phyloP scores from a whole-genome alignment of 1,139 yeast genomes.

The Saccharomyces hybrid region DNA sequence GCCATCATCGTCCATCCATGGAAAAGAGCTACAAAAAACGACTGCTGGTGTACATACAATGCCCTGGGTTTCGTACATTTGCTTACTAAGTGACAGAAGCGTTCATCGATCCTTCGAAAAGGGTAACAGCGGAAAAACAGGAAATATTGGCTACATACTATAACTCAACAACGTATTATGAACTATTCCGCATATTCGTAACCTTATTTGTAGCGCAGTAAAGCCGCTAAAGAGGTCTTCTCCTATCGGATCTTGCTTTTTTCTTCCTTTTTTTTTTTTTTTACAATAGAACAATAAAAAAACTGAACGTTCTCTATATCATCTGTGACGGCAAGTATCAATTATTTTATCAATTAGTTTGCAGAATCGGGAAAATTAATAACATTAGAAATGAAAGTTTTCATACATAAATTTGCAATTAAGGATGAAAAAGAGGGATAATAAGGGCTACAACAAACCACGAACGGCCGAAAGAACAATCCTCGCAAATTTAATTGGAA shows the following conservation, averaged over 20 bases:
- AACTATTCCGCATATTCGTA: neutral
- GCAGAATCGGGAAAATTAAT: neutral
- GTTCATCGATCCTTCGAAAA: conserved; percentile 29
- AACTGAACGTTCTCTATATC: neutral
- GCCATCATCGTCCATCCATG: neutral
- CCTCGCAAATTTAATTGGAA: neutral
- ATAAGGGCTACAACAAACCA: neutral
- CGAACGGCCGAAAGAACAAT: neutral
- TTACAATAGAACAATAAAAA: neutral
- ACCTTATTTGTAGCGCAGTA: neutral
- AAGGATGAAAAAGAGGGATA: neutral
- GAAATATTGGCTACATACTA: neutral
- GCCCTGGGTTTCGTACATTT: conserved; percentile 67
- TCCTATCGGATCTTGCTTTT: neutral
- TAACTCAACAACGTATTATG: neutral
- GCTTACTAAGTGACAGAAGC: conserved; percentile 99
- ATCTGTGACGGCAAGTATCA: neutral
- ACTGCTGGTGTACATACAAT: too few species aligned
- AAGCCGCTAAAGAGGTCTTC: neutral
- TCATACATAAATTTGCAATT: neutral
- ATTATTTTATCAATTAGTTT: neutral
- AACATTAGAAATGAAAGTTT: neutral
- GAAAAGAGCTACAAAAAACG: neutral
- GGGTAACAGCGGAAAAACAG: neutral
- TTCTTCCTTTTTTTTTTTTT: neutral